Evolutionary conservation across 2,329 filamentous ascomycete species (phyloP).

Genomic region (Madurella fahalii): DNA sequence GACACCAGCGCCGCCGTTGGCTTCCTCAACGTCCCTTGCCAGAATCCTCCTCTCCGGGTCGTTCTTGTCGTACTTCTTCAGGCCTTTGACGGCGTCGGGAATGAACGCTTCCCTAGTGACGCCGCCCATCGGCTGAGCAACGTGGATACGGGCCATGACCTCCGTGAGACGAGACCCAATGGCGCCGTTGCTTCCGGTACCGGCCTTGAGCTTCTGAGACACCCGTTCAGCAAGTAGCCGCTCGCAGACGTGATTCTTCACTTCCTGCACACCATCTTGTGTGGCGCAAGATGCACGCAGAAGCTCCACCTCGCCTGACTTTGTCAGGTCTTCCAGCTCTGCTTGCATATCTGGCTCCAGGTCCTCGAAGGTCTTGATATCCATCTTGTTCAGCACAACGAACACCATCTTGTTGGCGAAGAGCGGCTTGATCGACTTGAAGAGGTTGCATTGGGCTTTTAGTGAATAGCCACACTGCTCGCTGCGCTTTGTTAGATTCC

Average conservation of each 20-base stretch:
- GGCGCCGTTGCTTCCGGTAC: slow-evolving; percentile 70
- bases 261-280: slow-evolving; percentile 85
- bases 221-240: slow-evolving; percentile 89
- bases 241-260: slow-evolving; percentile 94
- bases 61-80: slow-evolving; percentile 84
- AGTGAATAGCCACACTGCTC: slow-evolving; percentile 97
- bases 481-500: slow-evolving; percentile 40
- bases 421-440: slow-evolving; percentile 92
- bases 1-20: slow-evolving; percentile 91
- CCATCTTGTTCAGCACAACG: slow-evolving; percentile 97
- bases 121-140: slow-evolving; percentile 86
- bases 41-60: slow-evolving; percentile 81
- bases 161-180: slow-evolving; percentile 81
- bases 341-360: slow-evolving; percentile 73
- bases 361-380: slow-evolving; percentile 83
- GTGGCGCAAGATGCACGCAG: slow-evolving; percentile 94
- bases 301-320: slow-evolving; percentile 85
- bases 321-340: slow-evolving; percentile 73
- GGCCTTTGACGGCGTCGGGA: slow-evolving; percentile 73
- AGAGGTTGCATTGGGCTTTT: slow-evolving; percentile 86
- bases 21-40: slow-evolving; percentile 82
- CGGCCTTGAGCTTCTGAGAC: slow-evolving; percentile 92
- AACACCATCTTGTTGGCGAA: slow-evolving; percentile 98
- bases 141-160: slow-evolving; percentile 90
- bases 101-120: slow-evolving; percentile 77